Conservation (phyloP, 768 basidiomycete species). For the Lactarius deliciosus region DNA sequence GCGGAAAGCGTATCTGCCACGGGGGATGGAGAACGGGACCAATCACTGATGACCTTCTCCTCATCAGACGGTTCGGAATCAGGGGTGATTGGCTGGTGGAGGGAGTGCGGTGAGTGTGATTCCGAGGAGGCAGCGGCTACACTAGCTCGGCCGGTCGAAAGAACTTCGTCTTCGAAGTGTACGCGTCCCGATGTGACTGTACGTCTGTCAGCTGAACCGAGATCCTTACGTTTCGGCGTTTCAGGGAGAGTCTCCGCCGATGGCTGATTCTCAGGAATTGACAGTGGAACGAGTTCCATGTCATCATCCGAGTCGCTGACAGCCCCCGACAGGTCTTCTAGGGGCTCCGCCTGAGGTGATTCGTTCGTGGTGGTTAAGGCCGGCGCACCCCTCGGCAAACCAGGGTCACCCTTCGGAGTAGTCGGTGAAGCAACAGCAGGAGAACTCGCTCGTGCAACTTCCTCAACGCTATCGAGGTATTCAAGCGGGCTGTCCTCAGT, state of each 20-base stretch:
- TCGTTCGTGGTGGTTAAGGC: background rate
- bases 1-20: constrained; percentile 25
- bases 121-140: background rate
- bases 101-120: background rate
- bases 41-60: constrained; percentile 36
- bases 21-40: constrained; percentile 43
- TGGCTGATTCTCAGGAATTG: background rate
- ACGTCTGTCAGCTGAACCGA: constrained; percentile 3
- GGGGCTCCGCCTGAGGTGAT: background rate
- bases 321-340: background rate
- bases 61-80: constrained; percentile 25
- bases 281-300: constrained; percentile 22
- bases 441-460: constrained; percentile 3
- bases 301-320: constrained; percentile 28
- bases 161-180: constrained; percentile 17
- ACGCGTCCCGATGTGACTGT: constrained; percentile 7
- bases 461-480: constrained; percentile 22
- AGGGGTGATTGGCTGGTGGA: background rate
- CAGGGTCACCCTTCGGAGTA: constrained; percentile 6
- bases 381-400: background rate
- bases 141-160: background rate
- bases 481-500: constrained; percentile 10
- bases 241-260: background rate
- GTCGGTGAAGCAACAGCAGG: background rate
- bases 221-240: background rate